Conservation (phyloP, 2,329 filamentous ascomycete genomes). For the Fonsecaea nubica region DNA sequence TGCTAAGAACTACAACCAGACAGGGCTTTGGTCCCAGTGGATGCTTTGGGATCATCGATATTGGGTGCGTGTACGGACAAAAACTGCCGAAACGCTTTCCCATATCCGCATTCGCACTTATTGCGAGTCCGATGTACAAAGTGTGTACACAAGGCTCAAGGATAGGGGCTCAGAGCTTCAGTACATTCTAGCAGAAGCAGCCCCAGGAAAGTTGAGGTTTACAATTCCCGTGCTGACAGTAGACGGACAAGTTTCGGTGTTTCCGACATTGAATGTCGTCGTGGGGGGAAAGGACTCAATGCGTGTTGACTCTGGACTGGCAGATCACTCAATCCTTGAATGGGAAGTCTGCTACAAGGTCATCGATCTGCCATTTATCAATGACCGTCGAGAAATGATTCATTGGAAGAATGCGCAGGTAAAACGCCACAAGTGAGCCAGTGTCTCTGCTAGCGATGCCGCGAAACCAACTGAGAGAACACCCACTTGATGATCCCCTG, state of each 20-base stretch:
- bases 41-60: constrained; percentile 37
- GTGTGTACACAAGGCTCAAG: constrained; percentile 11
- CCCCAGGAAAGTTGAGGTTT: constrained; percentile 36
- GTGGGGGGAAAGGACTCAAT: background rate
- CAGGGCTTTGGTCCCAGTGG: constrained; percentile 28
- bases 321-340: constrained; percentile 13
- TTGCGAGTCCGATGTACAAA: constrained; percentile 21
- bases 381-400: constrained; percentile 17
- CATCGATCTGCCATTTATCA: constrained; percentile 26
- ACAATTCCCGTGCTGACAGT: constrained; percentile 35
- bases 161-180: constrained; percentile 17
- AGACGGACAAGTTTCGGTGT: constrained; percentile 27
- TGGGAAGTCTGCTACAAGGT: constrained; percentile 34
- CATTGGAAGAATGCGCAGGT: constrained; percentile 24
- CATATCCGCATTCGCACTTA: constrained; percentile 31
- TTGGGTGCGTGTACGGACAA: constrained; percentile 32
- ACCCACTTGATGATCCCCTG: background rate
- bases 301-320: background rate
- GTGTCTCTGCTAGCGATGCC: background rate
- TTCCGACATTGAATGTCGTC: constrained; percentile 35
- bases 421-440: background rate
- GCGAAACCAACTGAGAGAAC: background rate
- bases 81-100: constrained; percentile 16
- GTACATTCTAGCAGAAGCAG: constrained; percentile 24
- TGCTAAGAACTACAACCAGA: background rate